These are phyloP conservation scores for Candida stauntonica DNA, from an alignment of 805 yeast species.

Conservation along the genomic window DNA sequence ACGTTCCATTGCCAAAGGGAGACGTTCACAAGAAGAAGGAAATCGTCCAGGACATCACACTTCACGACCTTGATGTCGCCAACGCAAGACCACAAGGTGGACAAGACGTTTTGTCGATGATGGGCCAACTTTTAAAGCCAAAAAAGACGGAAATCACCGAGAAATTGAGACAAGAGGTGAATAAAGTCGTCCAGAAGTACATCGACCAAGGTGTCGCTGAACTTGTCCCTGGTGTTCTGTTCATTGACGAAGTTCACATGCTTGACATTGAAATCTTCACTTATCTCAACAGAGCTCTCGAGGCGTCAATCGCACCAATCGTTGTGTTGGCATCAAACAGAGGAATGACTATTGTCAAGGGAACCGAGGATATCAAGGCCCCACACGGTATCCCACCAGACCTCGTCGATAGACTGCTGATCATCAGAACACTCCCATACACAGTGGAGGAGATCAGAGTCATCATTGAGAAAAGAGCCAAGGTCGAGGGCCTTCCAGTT, in stretches of 20 bases:
- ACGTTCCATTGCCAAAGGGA: constrained; percentile 97
- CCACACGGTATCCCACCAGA: constrained; percentile 99
- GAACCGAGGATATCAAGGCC: constrained; percentile 77
- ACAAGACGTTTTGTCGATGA: constrained; percentile 91
- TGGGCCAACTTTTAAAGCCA: constrained; percentile 96
- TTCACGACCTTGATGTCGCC: constrained; percentile 95
- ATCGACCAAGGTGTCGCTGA: constrained; percentile 98
- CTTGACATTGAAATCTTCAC: constrained; percentile 96
- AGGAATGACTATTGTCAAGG: constrained; percentile 88
- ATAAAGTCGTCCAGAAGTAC: constrained; percentile 92
- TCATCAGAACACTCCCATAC: constrained; percentile 91
- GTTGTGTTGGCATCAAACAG: constrained; percentile 95
- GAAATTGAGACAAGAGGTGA: constrained; percentile 87
- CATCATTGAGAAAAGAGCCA: constrained; percentile 79
- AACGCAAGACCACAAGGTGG: constrained; percentile 97
- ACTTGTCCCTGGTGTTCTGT: constrained; percentile 94
- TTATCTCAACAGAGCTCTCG: constrained; percentile 89
- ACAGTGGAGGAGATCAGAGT: constrained; percentile 72
- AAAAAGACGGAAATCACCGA: constrained; percentile 96
- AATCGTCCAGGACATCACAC: constrained; percentile 93
- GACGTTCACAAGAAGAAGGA: constrained; percentile 98
- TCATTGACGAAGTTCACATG: constrained; percentile 98
- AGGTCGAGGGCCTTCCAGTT: constrained; percentile 68
- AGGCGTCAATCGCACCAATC: constrained; percentile 86
- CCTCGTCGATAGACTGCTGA: constrained; percentile 83